A percentile compares a stretch with the other conserved stretches of the same genome.
Conservation (phyloP, 495 filamentous ascomycete genomes). For the Penicillium odoratum region DNA sequence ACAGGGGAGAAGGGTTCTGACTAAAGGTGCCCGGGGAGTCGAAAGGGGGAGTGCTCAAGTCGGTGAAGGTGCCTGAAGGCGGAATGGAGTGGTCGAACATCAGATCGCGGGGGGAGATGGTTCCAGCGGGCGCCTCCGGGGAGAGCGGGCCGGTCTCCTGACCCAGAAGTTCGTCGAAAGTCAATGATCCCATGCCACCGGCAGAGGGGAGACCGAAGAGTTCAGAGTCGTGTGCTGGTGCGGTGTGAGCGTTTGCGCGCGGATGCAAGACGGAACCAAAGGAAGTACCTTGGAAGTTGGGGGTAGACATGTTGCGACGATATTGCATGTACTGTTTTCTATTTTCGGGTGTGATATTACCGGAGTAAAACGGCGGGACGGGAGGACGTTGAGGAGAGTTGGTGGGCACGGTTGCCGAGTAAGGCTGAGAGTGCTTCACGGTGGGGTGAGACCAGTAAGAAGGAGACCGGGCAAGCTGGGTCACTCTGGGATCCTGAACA, state of each 20-base stretch:
- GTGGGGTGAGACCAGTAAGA: constrained; percentile 47
- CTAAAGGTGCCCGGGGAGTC: constrained; percentile 67
- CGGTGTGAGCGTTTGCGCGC: constrained; percentile 9
- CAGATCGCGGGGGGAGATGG: constrained; percentile 85
- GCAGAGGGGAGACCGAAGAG: constrained; percentile 38
- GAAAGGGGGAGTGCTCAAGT: constrained; percentile 79
- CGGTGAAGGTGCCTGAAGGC: constrained; percentile 79
- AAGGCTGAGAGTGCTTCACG: constrained; percentile 34
- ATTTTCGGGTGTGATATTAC: constrained; percentile 29
- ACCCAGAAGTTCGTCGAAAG: constrained; percentile 18
- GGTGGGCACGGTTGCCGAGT: constrained; percentile 38
- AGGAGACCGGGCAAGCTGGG: constrained; percentile 43
- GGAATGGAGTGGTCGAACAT: constrained; percentile 76
- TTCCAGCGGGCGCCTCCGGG: constrained; percentile 45
- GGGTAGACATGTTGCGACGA: constrained; percentile 45
- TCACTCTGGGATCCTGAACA: constrained; percentile 38
- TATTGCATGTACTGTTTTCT: constrained; percentile 21
- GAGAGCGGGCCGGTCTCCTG: constrained; percentile 16
- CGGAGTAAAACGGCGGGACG: constrained; percentile 52
- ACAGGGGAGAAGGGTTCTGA: constrained; percentile 75
- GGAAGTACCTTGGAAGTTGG: constrained; percentile 36
- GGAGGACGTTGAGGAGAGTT: constrained; percentile 51
- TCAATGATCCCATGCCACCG: constrained; percentile 33
- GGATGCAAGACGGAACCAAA: neutral
- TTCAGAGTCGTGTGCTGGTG: constrained; percentile 23